phyloP scores from a whole-genome alignment of 352 stramenopile species.

The Globisporangium abappressorium region DNA sequence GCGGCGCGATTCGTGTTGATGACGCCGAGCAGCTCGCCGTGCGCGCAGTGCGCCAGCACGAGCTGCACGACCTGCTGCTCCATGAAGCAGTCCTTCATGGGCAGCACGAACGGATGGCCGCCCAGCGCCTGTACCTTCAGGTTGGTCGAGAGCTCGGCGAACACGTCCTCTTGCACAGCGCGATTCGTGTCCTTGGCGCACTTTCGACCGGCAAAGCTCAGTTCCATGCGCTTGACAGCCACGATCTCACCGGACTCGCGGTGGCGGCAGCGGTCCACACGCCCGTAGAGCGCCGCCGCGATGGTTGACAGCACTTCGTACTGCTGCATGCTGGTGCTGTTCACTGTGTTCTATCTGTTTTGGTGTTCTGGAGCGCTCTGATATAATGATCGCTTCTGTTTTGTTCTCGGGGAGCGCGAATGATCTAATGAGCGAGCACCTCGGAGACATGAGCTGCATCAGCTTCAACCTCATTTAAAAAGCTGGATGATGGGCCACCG shows the following conservation, averaged over 20 bases:
- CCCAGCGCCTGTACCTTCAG: conserved; percentile 53
- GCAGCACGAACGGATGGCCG: conserved; percentile 67
- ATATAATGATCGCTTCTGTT: not conserved
- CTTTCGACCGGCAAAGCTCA: conserved; percentile 42
- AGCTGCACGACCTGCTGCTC: conserved; percentile 61
- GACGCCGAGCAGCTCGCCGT: conserved; percentile 72
- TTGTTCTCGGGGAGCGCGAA: not conserved
- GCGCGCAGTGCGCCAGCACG: conserved; percentile 64
- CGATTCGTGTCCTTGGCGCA: conserved; percentile 47
- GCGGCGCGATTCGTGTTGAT: conserved; percentile 46
- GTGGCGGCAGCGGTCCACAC: conserved; percentile 65
- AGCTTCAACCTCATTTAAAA: conserved; percentile 1
- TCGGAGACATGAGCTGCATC: conserved; percentile 1
- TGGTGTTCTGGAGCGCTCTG: not conserved
- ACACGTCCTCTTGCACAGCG: conserved; percentile 63
- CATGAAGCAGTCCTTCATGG: conserved; percentile 61
- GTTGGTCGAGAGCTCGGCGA: conserved; percentile 70
- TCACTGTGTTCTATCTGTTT: not conserved
- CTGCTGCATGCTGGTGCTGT: conserved; percentile 14
- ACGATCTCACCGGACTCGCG: conserved; percentile 45
- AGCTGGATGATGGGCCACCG: too few species aligned
- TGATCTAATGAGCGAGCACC: conserved; percentile 1
- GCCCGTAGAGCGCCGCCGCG: conserved; percentile 66
- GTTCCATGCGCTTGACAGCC: conserved; percentile 81
- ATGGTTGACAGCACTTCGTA: conserved; percentile 68